phyloP scores from a whole-genome alignment of 495 filamentous ascomycete genomes.

The Clohesyomyces aquaticus region DNA sequence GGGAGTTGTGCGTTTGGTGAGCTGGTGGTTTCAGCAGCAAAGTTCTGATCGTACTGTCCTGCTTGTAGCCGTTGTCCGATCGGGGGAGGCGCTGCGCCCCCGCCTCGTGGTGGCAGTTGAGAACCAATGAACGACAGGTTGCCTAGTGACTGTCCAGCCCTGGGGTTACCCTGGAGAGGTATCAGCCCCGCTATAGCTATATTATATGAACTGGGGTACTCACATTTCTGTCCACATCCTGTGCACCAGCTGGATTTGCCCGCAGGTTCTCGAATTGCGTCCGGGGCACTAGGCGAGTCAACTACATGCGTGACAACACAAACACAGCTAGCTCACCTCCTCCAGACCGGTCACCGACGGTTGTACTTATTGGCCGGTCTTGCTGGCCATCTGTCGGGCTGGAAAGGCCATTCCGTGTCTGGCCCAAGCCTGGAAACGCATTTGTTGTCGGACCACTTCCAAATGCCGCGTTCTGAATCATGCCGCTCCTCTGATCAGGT shows the following conservation, averaged over 20 bases:
- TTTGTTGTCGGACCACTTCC: constrained; percentile 54
- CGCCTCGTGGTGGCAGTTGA: constrained; percentile 18
- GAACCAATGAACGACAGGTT: constrained; percentile 29
- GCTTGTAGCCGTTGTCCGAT: constrained; percentile 31
- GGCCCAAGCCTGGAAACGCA: constrained; percentile 48
- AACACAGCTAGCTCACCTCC: constrained; percentile 19
- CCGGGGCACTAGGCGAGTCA: constrained; percentile 33
- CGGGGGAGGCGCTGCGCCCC: constrained; percentile 16
- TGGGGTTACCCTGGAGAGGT: constrained; percentile 12
- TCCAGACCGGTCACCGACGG: constrained; percentile 32
- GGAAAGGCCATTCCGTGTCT: constrained; percentile 58
- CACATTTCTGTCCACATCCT: constrained; percentile 46
- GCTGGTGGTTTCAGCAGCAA: constrained; percentile 52
- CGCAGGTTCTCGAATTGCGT: constrained; percentile 43
- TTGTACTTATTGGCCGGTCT: constrained; percentile 41
- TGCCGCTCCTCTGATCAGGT: constrained; percentile 64
- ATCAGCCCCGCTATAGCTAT: too few relatives aligned
- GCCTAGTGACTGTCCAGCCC: constrained; percentile 29
- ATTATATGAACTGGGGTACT: too few relatives aligned
- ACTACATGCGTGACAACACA: too few relatives aligned
- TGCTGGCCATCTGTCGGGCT: constrained; percentile 61
- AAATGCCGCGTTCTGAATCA: constrained; percentile 70
- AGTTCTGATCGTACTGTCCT: constrained; percentile 42
- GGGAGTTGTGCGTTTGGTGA: constrained; percentile 50
- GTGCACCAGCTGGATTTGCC: constrained; percentile 31